phyloP scores from a whole-genome alignment of 805 yeast genomes.

The Aciculoconidium aculeatum region DNA sequence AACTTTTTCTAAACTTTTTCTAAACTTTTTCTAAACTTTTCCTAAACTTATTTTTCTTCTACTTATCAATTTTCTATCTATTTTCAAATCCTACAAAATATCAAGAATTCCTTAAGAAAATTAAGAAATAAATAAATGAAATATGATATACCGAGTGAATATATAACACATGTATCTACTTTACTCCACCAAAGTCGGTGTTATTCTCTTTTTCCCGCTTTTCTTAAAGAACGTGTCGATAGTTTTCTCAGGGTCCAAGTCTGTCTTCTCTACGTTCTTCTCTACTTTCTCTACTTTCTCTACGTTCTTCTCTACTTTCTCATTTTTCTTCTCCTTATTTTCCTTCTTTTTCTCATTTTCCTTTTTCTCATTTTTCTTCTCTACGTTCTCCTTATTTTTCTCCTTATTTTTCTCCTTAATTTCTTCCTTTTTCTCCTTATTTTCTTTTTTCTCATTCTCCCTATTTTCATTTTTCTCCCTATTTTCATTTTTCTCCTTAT shows the following conservation, averaged over 20 bases:
- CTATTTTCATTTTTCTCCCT: background rate
- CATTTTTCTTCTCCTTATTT: constrained; percentile 7
- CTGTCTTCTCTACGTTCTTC: background rate
- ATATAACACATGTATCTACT: background rate
- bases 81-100: too few relatives aligned
- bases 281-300: background rate
- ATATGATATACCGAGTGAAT: too few relatives aligned
- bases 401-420: constrained; percentile 1
- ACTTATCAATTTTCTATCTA: too few relatives aligned
- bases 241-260: constrained; percentile 1
- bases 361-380: constrained; percentile 3
- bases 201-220: constrained; percentile 14
- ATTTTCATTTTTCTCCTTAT: background rate
- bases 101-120: too few relatives aligned
- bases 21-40: too few relatives aligned
- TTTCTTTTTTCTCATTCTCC: background rate
- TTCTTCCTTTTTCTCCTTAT: background rate
- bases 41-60: too few relatives aligned
- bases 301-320: constrained; percentile 4
- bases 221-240: constrained; percentile 9
- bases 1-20: too few relatives aligned
- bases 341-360: constrained; percentile 2
- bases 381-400: constrained; percentile 1
- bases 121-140: too few relatives aligned
- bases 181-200: constrained; percentile 16